Base-by-base conservation (phyloP, 768 basidiomycete genomes). In the Russula foetens region DNA sequence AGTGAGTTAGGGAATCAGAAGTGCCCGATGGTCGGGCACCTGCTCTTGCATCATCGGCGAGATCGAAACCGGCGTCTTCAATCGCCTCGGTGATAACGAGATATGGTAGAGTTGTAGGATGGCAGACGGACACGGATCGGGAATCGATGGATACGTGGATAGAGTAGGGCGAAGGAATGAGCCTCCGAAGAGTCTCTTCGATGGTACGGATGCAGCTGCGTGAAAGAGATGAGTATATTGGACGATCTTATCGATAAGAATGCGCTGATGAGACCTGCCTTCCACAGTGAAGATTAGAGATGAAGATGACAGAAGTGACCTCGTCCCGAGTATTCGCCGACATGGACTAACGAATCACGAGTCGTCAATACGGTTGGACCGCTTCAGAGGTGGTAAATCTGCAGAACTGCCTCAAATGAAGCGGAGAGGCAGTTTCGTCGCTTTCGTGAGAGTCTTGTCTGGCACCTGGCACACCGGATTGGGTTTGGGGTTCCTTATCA, bases 201-300 rank as follows among this genome's bases (percentile, higher is more conserved):
- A 83, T 78, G 28, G 80, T 78, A 52, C 70, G 70, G 1, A 79
- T 76, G 55, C 82, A 82, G 55, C 81, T 82, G 53, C 2, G 12
- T 43, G 14, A 29, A 45, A 14, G 28, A 41, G 14, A n/a, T 46
- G 41, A n/a, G 46, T 21, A 11, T 56, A 53, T 12, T 53, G 31
- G 2, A 47, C 49, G n/a, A 19, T 24, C 4, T 24, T 49, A 45
- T 35, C 0, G 19, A 31, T 33, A 23, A 28, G 28, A n/a, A n/a
- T n/a, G n/a, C n/a, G n/a, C n/a, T n/a, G 1, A 21, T 26, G 21
- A 7, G 19, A 58, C 68, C 11, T 64, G 78, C 81, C 79, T 80
- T 62, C 71, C 70, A 65, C 82, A 82, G 65, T 83, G 81, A 33
- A 83, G 73, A 63, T 81, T 81, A 19, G 74, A 72, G 46, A 81